These are phyloP conservation scores for Suillus subalutaceus DNA, from an alignment of 768 basidiomycete species.

Conservation along the genomic window DNA sequence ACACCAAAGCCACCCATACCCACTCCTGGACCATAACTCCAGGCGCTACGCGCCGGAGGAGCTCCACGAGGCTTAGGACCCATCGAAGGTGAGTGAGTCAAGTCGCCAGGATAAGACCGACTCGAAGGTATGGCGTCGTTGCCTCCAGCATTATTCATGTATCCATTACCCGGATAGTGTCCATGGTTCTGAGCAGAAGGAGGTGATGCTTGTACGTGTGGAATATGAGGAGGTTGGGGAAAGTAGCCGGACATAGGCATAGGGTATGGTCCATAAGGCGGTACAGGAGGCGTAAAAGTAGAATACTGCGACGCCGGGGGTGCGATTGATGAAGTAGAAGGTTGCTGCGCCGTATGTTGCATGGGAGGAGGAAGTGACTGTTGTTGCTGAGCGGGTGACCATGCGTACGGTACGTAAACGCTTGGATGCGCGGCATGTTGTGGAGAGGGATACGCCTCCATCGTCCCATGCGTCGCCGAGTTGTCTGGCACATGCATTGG, in stretches of 20 bases:
- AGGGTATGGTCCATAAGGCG: conserved; percentile 40
- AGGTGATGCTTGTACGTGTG: conserved; percentile 28
- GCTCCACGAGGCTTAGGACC: conserved; percentile 34
- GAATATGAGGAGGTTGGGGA: conserved; percentile 35
- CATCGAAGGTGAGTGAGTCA: conserved; percentile 33
- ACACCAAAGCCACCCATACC: conserved; percentile 48
- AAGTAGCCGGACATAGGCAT: conserved; percentile 37
- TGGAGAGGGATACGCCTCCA: conserved; percentile 36
- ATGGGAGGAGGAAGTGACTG: conserved; percentile 42
- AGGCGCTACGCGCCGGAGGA: conserved; percentile 52
- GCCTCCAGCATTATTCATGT: conserved; percentile 21
- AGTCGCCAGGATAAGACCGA: conserved; percentile 31
- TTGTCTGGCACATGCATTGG: conserved; percentile 43
- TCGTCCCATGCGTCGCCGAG: conserved; percentile 25
- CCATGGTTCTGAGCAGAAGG: conserved; percentile 29
- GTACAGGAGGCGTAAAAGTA: conserved; percentile 33
- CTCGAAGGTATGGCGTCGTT: conserved; percentile 26
- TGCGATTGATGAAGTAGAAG: conserved; percentile 32
- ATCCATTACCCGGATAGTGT: conserved; percentile 32
- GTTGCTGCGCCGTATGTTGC: conserved; percentile 39
- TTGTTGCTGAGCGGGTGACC: conserved; percentile 30
- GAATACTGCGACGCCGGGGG: conserved; percentile 37
- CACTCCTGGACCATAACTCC: conserved; percentile 73
- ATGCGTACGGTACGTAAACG: conserved; percentile 33
- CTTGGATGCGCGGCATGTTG: conserved; percentile 36